Evolutionary conservation across 257 asterid genomes (phyloP).

Genomic region (Primulina huaijiensis): DNA sequence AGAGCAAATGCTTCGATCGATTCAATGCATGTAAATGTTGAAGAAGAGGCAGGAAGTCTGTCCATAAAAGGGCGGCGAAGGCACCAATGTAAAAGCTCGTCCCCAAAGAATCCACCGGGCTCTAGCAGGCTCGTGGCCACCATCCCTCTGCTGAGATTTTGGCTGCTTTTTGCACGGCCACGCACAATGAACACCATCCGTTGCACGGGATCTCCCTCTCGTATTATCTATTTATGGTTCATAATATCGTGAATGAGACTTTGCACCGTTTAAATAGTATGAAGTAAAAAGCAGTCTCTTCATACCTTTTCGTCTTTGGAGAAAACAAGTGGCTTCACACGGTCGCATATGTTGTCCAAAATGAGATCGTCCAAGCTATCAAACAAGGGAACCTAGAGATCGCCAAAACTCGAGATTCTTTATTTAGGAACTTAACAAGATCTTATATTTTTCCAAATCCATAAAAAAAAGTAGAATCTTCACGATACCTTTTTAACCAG

Average conservation of each 20-base stretch:
- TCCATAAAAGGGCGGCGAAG: constrained; percentile 84
- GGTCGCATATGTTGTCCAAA: constrained; percentile 93
- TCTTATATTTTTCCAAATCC: not conserved
- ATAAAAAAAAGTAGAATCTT: not conserved
- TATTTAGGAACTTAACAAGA: not conserved
- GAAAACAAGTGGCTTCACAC: constrained; percentile 78
- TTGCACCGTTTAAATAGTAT: not conserved
- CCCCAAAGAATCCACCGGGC: constrained; percentile 89
- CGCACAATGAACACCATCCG: constrained; percentile 71
- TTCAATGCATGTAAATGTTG: constrained; percentile 75
- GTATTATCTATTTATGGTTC: constrained; percentile 50
- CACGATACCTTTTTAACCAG: constrained; percentile 63
- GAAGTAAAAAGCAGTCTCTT: not conserved
- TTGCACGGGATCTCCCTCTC: constrained; percentile 93
- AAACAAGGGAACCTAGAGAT: constrained; percentile 72
- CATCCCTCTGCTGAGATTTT: constrained; percentile 70
- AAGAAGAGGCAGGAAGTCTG: constrained; percentile 82
- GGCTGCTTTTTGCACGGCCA: constrained; percentile 68
- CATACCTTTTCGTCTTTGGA: constrained; percentile 84
- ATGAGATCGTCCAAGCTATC: constrained; percentile 83
- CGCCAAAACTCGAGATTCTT: not conserved
- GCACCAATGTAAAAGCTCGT: constrained; percentile 91
- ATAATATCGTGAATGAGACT: not conserved
- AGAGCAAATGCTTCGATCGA: constrained; percentile 73
- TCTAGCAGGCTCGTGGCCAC: constrained; percentile 58